Conservation (phyloP, 2,329 filamentous ascomycete species). For the Penicillium sumatraense region DNA sequence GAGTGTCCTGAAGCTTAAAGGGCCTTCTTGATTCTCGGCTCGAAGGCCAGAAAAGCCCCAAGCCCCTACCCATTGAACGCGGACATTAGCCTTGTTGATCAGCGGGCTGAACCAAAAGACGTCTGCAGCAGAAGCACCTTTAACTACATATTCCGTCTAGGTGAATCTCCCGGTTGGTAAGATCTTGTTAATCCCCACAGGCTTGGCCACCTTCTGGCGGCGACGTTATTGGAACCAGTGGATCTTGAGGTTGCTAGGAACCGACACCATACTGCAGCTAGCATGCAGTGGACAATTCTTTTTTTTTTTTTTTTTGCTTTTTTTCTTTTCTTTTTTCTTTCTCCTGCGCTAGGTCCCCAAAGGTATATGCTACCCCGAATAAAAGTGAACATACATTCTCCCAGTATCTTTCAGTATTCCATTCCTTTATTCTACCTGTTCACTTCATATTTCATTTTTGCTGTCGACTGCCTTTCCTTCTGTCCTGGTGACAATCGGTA, state of each 20-base stretch:
- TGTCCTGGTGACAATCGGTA: slow-evolving; percentile 8
- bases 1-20: not conserved
- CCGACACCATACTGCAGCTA: not conserved
- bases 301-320: not conserved
- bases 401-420: not conserved
- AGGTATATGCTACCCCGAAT: not conserved
- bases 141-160: not conserved
- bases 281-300: not conserved
- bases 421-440: not conserved
- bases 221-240: slow-evolving; percentile 2
- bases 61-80: not conserved
- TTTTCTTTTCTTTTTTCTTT: not conserved
- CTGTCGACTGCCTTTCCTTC: not conserved
- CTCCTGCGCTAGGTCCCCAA: not conserved
- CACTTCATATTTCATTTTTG: slow-evolving; percentile 2
- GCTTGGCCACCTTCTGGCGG: not conserved
- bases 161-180: slow-evolving; percentile 3
- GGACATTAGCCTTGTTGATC: slow-evolving; percentile 8
- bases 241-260: slow-evolving; percentile 12
- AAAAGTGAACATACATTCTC: slow-evolving; percentile 1
- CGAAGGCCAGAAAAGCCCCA: not conserved
- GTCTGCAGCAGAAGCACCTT: not conserved
- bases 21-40: not conserved
- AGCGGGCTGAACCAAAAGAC: not conserved
- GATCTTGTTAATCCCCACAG: slow-evolving; percentile 7